These are phyloP conservation scores for Boletellus deceptivus DNA, from an alignment of 1,284 basidiomycete species.

Conservation along the genomic window DNA sequence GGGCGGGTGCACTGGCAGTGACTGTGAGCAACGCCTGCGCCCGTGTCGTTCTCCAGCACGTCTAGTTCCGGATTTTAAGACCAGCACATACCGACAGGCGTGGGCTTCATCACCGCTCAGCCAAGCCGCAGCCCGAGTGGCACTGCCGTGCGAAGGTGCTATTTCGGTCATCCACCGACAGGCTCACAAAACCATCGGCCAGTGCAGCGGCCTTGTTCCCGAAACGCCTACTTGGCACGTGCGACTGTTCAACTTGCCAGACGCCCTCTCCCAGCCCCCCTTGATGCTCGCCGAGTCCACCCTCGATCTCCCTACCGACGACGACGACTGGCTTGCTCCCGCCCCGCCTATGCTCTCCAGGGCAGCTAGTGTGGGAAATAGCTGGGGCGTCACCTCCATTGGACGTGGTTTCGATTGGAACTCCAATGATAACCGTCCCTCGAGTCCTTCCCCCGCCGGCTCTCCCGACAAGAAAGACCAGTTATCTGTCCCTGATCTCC, in stretches of 20 bases:
- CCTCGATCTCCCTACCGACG: constrained; percentile 61
- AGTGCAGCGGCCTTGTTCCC: neutral
- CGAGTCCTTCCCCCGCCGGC: constrained; percentile 5
- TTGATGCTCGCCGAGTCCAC: constrained; percentile 58
- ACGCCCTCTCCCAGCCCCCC: neutral
- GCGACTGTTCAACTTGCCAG: constrained; percentile 2
- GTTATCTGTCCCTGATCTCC: constrained; percentile 12
- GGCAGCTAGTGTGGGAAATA: constrained; percentile 64
- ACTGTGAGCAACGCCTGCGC: neutral
- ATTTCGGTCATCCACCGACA: constrained; percentile 1
- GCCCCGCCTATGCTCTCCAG: constrained; percentile 53
- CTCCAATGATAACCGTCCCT: constrained; percentile 36
- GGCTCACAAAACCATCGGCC: constrained; percentile 4
- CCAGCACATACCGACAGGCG: neutral
- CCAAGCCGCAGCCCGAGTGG: neutral
- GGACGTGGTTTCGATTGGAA: constrained; percentile 81
- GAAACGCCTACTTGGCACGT: constrained; percentile 1
- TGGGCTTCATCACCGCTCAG: neutral
- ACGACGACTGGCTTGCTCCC: constrained; percentile 56
- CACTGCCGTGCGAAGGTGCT: constrained; percentile 17
- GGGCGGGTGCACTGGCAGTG: too few species aligned
- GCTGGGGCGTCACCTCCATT: constrained; percentile 80
- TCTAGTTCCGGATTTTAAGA: neutral
- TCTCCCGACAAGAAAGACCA: constrained; percentile 7
- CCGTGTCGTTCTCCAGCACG: neutral